Evolutionary conservation across 495 filamentous ascomycete species (phyloP), one percentile per base, ranked within the genome.

Genomic region (Hypoxylon rickii): DNA sequence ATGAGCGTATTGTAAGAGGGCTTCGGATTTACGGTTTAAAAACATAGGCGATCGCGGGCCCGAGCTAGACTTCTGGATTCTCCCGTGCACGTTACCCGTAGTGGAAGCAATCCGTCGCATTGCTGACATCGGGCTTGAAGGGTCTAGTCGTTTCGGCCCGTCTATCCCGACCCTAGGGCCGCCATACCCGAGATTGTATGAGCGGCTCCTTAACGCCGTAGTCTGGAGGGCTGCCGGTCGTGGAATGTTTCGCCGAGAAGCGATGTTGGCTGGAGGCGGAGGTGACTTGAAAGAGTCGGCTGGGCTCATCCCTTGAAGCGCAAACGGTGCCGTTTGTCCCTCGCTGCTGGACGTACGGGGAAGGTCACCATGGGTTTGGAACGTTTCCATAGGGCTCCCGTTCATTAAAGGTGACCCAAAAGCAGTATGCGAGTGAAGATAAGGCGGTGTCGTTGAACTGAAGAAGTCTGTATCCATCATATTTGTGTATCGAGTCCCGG

Each of bases 51-150:
- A 78, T 37, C 75, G 70, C 1, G 73, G 73, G 2, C 63, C 70
- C 13, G 67, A 49, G 18, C 64, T 68, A 1, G 66, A 45, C 63
- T 79, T 80, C 22, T 75, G 72, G 17, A 80, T 71, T 10, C 77
- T 63, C 2, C 70, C 70, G 20, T 59, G 50, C 13, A 71, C 62
- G 32, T 51, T 65, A 2, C 74, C 70, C 0, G 69, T 69, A 15
- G 73, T 69, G 6, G 77, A 79, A 7, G 70, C 72, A 20, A 80
- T 75, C n/a, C 77, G 72, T 33, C 77, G 64, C 58, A 80, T 72
- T 18, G 60, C 49, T 31, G 57, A 29, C n/a, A 46, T 57, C 5
- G 76, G 72, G 60, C 70, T 74, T 3, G 70, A 67, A 12, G 68
- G 62, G 11, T 75, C 75, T 5, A 62, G 32, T 13, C 73, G 55